phyloP scores from a whole-genome alignment of 441 rosid species.

The Hypseocharis bilobata region DNA sequence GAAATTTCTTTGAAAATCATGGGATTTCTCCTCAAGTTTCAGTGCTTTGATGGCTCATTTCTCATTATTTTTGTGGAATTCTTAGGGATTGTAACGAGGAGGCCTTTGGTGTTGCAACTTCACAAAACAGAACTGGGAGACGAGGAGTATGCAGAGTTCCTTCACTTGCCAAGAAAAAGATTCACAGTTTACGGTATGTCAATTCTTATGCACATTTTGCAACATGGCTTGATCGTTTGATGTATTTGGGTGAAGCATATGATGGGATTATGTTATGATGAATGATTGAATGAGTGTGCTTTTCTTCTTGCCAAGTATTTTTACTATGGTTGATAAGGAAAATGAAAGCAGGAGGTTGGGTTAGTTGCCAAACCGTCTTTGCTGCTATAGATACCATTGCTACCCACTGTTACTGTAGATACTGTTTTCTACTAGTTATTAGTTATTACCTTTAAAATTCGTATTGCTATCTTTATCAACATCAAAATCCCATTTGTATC shows the following conservation, averaged over 20 bases:
- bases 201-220: not conserved
- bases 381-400: too few relatives aligned
- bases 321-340: too few relatives aligned
- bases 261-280: not conserved
- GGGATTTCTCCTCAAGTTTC: too few relatives aligned
- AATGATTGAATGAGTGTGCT: not conserved
- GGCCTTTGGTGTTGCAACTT: slow-evolving; percentile 93
- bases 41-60: not conserved
- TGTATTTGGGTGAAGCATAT: too few relatives aligned
- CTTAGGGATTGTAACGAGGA: slow-evolving; percentile 83
- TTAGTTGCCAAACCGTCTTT: too few relatives aligned
- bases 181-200: slow-evolving; percentile 64
- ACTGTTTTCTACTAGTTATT: not conserved
- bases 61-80: not conserved
- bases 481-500: not conserved
- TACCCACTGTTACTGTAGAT: too few relatives aligned
- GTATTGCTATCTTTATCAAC: not conserved
- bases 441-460: not conserved
- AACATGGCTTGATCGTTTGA: too few relatives aligned
- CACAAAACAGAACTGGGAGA: slow-evolving; percentile 69
- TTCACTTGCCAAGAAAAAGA: slow-evolving; percentile 77
- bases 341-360: too few relatives aligned
- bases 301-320: too few relatives aligned
- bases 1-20: too few relatives aligned
- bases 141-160: slow-evolving; percentile 85